Evolutionary conservation across 495 filamentous ascomycete genomes (phyloP).

Genomic region (Articulospora tetracladia): DNA sequence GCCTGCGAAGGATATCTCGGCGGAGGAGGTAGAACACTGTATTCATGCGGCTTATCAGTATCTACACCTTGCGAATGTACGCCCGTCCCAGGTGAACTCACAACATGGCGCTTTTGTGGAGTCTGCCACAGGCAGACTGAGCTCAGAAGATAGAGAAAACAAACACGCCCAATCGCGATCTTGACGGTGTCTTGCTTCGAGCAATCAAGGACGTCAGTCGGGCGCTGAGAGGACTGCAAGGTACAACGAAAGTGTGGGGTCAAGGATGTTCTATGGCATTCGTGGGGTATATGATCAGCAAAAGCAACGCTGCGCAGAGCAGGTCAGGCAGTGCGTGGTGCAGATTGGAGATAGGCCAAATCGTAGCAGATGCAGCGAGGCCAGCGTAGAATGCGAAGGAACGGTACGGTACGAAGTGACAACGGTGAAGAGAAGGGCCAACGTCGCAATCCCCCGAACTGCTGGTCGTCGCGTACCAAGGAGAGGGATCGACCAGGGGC

Average conservation of each 20-base stretch:
- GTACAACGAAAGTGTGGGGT: constrained; percentile 23
- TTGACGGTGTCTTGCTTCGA: background rate
- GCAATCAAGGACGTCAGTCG: background rate
- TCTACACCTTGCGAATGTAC: background rate
- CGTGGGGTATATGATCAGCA: constrained; percentile 1
- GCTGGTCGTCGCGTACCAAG: background rate
- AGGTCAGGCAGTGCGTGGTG: background rate
- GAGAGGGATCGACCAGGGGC: background rate
- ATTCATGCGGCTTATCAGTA: constrained; percentile 18
- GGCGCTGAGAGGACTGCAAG: constrained; percentile 14
- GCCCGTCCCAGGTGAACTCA: constrained; percentile 8
- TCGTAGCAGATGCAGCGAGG: background rate
- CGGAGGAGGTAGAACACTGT: constrained; percentile 50
- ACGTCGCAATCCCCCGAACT: too few species aligned
- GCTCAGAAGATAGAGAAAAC: background rate
- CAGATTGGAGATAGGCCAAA: background rate
- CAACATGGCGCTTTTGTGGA: constrained; percentile 20
- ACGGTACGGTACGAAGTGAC: background rate
- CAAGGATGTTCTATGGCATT: constrained; percentile 2
- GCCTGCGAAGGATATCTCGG: constrained; percentile 71
- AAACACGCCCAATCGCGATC: background rate
- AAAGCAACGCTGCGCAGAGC: too few species aligned
- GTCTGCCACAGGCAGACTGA: constrained; percentile 19
- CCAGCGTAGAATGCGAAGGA: background rate
- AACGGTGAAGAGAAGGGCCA: background rate